phyloP scores from a whole-genome alignment of 306 rosid genomes.

The Hippophae tibetana region DNA sequence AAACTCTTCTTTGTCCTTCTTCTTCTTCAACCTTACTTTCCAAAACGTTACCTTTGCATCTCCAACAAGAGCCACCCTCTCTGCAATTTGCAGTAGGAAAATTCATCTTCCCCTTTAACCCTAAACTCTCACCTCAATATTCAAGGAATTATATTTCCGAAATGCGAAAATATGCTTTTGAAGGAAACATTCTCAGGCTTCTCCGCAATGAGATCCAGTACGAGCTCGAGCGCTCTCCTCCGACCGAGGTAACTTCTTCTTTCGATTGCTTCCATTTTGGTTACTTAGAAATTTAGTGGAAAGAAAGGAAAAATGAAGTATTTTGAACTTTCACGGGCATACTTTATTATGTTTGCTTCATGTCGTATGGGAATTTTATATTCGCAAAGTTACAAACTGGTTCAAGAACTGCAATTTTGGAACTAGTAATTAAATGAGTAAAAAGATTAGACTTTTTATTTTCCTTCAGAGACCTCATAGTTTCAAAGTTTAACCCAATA shows the following conservation, averaged over 20 bases:
- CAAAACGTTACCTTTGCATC: slow-evolving; percentile 15
- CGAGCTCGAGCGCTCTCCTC: slow-evolving; percentile 57
- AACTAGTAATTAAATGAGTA: no score
- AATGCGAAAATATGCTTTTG: slow-evolving; percentile 68
- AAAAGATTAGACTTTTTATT: no score
- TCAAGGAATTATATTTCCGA: slow-evolving; percentile 52
- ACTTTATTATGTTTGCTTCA: no score
- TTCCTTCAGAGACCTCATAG: no score
- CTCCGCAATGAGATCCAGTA: slow-evolving; percentile 63
- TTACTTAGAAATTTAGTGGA: no score
- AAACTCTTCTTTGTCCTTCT: slow-evolving; percentile 20
- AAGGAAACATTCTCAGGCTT: slow-evolving; percentile 55
- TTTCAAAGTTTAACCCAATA: no score
- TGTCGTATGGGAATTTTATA: no score
- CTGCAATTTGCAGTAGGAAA: slow-evolving; percentile 8
- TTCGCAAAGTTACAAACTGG: no score
- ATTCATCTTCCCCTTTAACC: slow-evolving; percentile 2
- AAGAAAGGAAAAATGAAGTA: no score
- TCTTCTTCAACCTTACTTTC: slow-evolving; percentile 3
- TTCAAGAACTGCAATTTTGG: no score
- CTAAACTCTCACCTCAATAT: slow-evolving; percentile 11
- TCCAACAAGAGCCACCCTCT: slow-evolving; percentile 16
- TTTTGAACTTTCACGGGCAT: no score
- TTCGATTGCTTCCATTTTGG: neutral
- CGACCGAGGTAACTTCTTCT: slow-evolving; percentile 22